Conservation (phyloP, 2,329 filamentous ascomycete species). For the Talaromyces marneffei region DNA sequence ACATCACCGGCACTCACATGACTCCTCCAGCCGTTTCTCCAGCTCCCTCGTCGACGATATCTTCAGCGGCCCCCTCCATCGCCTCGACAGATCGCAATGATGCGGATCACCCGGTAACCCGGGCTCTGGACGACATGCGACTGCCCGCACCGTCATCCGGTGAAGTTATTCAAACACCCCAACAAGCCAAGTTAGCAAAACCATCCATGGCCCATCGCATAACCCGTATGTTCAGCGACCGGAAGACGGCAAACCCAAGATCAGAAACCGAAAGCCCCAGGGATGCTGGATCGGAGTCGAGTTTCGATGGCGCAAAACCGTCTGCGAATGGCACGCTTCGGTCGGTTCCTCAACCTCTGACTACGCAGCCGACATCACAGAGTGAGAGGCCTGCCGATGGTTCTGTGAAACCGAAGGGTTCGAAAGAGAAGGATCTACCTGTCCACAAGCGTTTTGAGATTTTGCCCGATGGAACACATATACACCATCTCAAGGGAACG, state of each 20-base stretch:
- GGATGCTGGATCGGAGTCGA: slow-evolving; percentile 33
- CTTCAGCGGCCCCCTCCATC: slow-evolving; percentile 40
- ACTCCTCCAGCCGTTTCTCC: slow-evolving; percentile 19
- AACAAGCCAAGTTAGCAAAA: slow-evolving; percentile 30
- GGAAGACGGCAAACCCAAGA: slow-evolving; percentile 26
- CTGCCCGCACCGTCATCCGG: slow-evolving; percentile 32
- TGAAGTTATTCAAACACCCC: slow-evolving; percentile 28
- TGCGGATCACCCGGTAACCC: slow-evolving; percentile 40
- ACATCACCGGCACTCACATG: slow-evolving; percentile 18
- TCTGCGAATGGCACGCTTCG: slow-evolving; percentile 28
- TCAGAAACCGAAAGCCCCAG: slow-evolving; percentile 18
- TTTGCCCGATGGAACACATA: slow-evolving; percentile 64
- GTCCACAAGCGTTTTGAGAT: slow-evolving; percentile 51
- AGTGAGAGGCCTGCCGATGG: slow-evolving; percentile 22
- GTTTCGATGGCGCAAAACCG: slow-evolving; percentile 31
- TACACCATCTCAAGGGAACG: slow-evolving; percentile 81
- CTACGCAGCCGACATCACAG: slow-evolving; percentile 28
- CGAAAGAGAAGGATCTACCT: slow-evolving; percentile 30
- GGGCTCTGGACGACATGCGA: slow-evolving; percentile 40
- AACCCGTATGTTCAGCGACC: slow-evolving; percentile 44
- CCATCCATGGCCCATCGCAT: slow-evolving; percentile 41
- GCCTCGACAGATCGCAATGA: slow-evolving; percentile 35
- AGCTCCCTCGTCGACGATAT: slow-evolving; percentile 37
- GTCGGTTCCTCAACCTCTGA: slow-evolving; percentile 24
- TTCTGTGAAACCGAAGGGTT: slow-evolving; percentile 26